These are phyloP conservation scores for Aspergillus baeticus DNA, from an alignment of 495 filamentous ascomycete species.

Conservation along the genomic window DNA sequence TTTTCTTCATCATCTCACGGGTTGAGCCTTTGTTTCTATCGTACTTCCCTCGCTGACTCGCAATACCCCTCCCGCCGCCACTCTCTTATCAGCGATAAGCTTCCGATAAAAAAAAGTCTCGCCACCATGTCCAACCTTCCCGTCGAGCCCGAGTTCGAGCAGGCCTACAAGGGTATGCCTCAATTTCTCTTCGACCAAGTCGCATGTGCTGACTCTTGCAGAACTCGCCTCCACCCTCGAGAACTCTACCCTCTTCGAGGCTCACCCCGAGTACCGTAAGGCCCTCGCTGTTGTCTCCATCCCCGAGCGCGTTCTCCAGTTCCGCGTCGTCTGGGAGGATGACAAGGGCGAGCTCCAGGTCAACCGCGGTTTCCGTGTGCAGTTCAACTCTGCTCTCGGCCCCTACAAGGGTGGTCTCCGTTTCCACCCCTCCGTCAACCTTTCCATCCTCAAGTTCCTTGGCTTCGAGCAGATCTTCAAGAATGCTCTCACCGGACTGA, in stretches of 20 bases:
- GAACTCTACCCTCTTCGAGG: conserved; percentile 87
- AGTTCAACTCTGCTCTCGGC: conserved; percentile 98
- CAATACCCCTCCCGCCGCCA: not conserved
- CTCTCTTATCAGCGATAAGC: conserved; percentile 13
- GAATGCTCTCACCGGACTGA: conserved; percentile 92
- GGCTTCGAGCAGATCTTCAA: conserved; percentile 99
- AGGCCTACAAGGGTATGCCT: conserved; percentile 88
- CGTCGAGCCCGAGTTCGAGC: conserved; percentile 95
- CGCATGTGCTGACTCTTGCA: conserved; percentile 30
- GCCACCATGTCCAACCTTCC: conserved; percentile 78
- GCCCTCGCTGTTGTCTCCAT: conserved; percentile 85
- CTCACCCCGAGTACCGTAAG: conserved; percentile 90
- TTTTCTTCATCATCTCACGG: conserved; percentile 7
- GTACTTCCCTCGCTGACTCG: conserved; percentile 1
- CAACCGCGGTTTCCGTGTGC: conserved; percentile 95
- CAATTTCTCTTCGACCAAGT: not conserved
- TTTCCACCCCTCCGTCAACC: conserved; percentile 95
- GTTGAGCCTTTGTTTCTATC: not conserved
- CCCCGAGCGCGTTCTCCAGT: conserved; percentile 95
- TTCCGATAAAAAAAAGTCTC: not conserved
- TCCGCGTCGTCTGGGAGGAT: conserved; percentile 95
- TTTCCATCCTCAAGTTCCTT: conserved; percentile 97
- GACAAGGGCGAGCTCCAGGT: conserved; percentile 83
- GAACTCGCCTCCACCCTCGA: conserved; percentile 94
- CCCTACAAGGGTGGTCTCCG: conserved; percentile 98